Percentiles rank a stretch among this genome's conserved stretches.
Conservation (phyloP, 148 eudicot genomes). For the Rhododendron williamsianum region DNA sequence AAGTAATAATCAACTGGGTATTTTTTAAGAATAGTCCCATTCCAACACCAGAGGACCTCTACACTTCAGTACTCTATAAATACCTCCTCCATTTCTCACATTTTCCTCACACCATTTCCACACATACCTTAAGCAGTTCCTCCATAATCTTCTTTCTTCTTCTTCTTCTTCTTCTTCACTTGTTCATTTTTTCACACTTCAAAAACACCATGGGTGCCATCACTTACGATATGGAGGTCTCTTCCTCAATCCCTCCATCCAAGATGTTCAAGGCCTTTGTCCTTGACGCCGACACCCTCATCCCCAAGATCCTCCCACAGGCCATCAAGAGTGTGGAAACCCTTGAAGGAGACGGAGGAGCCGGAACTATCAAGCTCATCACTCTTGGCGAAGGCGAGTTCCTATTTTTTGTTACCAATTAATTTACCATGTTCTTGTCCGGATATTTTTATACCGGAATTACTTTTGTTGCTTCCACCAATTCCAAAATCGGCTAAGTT, state of each 20-base stretch:
- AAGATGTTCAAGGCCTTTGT: conserved; percentile 26
- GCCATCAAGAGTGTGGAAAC: conserved; percentile 25
- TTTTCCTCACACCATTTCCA: not conserved
- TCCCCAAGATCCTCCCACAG: conserved; percentile 26
- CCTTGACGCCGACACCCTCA: conserved; percentile 24
- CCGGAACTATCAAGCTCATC: conserved; percentile 21
- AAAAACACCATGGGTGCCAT: not conserved
- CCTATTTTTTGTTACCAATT: not conserved
- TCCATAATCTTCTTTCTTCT: not conserved
- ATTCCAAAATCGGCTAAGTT: too few species aligned
- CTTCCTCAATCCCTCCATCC: conserved; percentile 21
- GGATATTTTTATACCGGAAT: too few species aligned
- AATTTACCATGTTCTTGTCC: too few species aligned
- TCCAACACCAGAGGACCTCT: too few species aligned
- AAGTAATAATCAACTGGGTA: too few species aligned
- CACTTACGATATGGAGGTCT: not conserved
- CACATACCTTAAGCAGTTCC: not conserved
- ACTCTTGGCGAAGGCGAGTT: conserved; percentile 24
- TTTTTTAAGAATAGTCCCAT: not conserved
- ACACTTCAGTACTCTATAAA: not conserved
- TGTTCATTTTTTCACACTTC: not conserved
- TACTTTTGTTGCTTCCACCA: not conserved
- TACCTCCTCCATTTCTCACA: not conserved
- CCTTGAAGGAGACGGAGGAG: conserved; percentile 6
- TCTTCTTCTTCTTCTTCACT: not conserved